Conservation (phyloP, 2,329 filamentous ascomycete genomes). For the Microsporum canis region DNA sequence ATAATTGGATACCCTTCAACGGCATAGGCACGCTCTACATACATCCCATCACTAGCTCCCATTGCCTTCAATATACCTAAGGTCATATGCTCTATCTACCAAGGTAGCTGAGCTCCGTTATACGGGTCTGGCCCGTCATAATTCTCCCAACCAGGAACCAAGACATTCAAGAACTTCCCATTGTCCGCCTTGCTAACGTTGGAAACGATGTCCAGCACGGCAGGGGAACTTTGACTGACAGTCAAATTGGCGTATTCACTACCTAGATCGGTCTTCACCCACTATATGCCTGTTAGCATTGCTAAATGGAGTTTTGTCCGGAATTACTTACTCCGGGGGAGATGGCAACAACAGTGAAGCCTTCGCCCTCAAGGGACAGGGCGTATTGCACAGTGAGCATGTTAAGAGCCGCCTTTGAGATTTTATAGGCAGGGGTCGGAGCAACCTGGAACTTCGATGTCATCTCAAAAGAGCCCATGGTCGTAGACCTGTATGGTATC, state of each 20-base stretch:
- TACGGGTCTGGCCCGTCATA: conserved; percentile 23
- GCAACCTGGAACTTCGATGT: conserved; percentile 14
- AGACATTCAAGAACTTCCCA: conserved; percentile 38
- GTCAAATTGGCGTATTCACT: conserved; percentile 29
- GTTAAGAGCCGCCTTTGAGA: conserved; percentile 41
- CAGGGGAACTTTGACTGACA: conserved; percentile 25
- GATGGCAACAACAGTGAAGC: conserved; percentile 34
- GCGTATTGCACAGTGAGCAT: conserved; percentile 35
- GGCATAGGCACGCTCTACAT: not conserved
- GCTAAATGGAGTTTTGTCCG: not conserved
- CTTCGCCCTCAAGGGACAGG: conserved; percentile 23
- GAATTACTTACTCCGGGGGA: conserved; percentile 35
- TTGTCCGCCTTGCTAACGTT: conserved; percentile 26
- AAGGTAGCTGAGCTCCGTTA: conserved; percentile 18
- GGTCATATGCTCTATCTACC: conserved; percentile 10
- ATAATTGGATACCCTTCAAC: not conserved
- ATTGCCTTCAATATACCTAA: too few relatives aligned
- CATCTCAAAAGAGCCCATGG: conserved; percentile 31
- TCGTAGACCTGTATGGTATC: conserved; percentile 26
- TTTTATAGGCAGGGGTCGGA: conserved; percentile 32
- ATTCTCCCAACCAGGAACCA: conserved; percentile 24
- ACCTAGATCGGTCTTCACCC: conserved; percentile 35
- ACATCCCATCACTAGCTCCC: not conserved
- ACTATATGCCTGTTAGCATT: conserved; percentile 20
- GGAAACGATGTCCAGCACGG: conserved; percentile 36